Conservation (phyloP, 208 protist species). For the Pavlovales sp. region DNA sequence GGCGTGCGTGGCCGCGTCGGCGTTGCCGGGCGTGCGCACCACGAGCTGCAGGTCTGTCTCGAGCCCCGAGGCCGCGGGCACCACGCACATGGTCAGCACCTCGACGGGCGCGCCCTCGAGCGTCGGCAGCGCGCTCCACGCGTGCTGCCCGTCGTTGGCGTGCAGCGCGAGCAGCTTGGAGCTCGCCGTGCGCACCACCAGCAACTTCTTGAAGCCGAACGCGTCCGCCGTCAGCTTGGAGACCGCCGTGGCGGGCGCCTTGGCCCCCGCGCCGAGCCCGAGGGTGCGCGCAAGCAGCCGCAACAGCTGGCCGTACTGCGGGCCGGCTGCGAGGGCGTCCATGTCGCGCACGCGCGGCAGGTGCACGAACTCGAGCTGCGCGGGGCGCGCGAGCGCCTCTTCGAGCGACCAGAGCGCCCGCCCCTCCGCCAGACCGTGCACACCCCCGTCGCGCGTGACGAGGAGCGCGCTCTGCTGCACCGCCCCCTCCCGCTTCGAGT, state of each 20-base stretch:
- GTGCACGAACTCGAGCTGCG: background rate
- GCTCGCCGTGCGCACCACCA: background rate
- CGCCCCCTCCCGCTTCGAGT: background rate
- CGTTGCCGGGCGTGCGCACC: background rate
- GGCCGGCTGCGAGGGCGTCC: background rate
- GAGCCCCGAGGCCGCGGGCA: background rate
- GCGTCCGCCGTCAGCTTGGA: background rate
- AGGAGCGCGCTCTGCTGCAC: background rate
- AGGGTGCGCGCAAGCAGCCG: background rate
- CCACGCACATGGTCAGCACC: background rate
- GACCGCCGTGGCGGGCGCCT: too few relatives aligned
- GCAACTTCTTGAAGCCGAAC: background rate
- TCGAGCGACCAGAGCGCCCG: background rate
- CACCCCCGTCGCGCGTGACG: background rate
- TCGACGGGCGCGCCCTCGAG: background rate
- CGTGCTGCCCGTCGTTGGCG: background rate
- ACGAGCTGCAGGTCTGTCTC: background rate
- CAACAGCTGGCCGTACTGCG: background rate
- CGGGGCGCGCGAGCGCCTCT: background rate
- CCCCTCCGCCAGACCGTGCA: background rate
- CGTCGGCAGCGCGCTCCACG: background rate
- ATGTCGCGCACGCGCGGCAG: background rate
- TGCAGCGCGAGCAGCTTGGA: conserved; percentile 15
- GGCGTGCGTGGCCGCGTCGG: background rate
- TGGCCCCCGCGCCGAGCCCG: too few relatives aligned